Evolutionary conservation across 2,329 filamentous ascomycete genomes (phyloP).

Genomic region (Hirsutella rhossiliensis): DNA sequence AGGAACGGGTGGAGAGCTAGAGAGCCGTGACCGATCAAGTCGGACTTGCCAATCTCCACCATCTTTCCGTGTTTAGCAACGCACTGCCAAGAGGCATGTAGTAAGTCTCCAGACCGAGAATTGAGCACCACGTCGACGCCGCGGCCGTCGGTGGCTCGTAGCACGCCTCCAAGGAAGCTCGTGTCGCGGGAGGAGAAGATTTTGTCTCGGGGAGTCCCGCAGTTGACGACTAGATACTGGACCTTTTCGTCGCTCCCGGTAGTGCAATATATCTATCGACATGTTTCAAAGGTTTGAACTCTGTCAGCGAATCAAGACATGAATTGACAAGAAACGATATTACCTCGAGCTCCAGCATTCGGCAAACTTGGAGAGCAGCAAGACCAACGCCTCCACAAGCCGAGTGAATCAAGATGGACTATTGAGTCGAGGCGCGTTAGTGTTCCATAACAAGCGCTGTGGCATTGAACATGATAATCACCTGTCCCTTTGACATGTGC

Average conservation of each 20-base stretch:
- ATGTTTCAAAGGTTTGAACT: neutral
- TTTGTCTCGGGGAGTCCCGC: conserved; percentile 9
- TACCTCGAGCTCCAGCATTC: conserved; percentile 11
- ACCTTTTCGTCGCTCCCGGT: conserved; percentile 17
- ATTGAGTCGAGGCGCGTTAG: too few species aligned
- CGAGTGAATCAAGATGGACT: conserved; percentile 19
- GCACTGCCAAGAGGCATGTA: conserved; percentile 20
- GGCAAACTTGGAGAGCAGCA: conserved; percentile 14
- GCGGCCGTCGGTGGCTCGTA: conserved; percentile 12
- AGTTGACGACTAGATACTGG: conserved; percentile 10
- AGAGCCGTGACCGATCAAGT: conserved; percentile 19
- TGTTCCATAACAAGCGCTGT: conserved; percentile 6
- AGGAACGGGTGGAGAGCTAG: conserved; percentile 33
- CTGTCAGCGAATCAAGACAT: neutral
- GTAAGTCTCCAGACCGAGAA: conserved; percentile 19
- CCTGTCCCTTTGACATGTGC: too few species aligned
- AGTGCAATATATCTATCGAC: conserved; percentile 9
- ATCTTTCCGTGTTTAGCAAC: conserved; percentile 19
- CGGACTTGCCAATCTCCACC: conserved; percentile 24
- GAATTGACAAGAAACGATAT: neutral
- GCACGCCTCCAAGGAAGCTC: conserved; percentile 16
- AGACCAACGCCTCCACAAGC: conserved; percentile 18
- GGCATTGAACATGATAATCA: too few species aligned
- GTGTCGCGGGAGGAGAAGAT: conserved; percentile 22
- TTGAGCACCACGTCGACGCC: conserved; percentile 26